Conservation (phyloP, 2,329 filamentous ascomycete genomes). For the Ceratocystis albifundus region DNA sequence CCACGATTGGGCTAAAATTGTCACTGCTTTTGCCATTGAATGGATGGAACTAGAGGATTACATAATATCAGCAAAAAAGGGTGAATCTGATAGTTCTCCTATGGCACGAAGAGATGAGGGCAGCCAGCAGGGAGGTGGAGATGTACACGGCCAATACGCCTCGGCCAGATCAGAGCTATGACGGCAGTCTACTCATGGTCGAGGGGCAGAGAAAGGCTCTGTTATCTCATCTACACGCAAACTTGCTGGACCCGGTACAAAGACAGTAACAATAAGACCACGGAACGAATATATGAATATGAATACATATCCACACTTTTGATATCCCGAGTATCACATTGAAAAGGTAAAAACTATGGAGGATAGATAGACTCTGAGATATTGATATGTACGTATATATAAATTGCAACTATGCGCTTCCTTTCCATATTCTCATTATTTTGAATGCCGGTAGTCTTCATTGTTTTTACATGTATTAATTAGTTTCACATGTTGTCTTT, state of each 20-base stretch:
- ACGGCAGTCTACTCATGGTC: background rate
- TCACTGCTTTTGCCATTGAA: conserved; percentile 75
- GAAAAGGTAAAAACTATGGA: too few relatives aligned
- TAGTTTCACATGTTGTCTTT: background rate
- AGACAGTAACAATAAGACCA: background rate
- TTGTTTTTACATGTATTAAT: background rate
- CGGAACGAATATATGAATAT: conserved; percentile 10
- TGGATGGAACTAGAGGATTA: conserved; percentile 66
- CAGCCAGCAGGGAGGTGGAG: background rate
- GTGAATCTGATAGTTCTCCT: conserved; percentile 43
- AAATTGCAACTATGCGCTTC: background rate
- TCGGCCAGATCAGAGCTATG: background rate
- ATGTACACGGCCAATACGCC: background rate
- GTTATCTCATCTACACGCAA: background rate
- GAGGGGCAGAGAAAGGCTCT: background rate
- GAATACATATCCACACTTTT: background rate
- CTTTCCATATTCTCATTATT: too few relatives aligned
- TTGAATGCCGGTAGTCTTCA: too few relatives aligned
- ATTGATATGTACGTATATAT: too few relatives aligned
- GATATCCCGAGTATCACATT: background rate
- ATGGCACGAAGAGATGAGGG: conserved; percentile 34
- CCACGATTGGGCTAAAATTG: conserved; percentile 76
- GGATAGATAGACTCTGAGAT: too few relatives aligned
- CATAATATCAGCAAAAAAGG: conserved; percentile 36
- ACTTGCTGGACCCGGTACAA: background rate